Base-by-base conservation (phyloP, 2,329 filamentous ascomycete species). In the Decorospora gaudefroyi region DNA sequence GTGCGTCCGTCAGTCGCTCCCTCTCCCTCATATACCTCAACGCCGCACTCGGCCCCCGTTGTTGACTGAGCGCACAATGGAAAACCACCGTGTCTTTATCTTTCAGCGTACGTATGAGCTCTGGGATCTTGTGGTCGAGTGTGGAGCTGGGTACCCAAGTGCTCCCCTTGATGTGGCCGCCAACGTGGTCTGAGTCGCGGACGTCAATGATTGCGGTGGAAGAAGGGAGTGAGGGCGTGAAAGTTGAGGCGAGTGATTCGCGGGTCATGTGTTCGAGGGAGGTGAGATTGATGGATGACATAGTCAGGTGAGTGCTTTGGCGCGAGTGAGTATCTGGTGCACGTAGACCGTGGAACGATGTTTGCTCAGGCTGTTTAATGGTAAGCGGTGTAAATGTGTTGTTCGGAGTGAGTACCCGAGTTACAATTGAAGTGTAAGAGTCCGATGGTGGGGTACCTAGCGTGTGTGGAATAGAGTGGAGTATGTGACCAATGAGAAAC, bases 41-140 rank as follows among this genome's bases (percentile, higher is more conserved):
- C 3, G 93, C 93, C 3, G 92, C 90, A 36, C 81, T 81, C 0
- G 93, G 93, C 0, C 93, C 93, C 1, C 93, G 80, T 73, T 96
- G 87, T 75, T 97, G 93, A 57, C 87, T 92, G 42, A 97, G 76
- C 12, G 88, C 87, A 72, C 93, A 99, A 74, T 99, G 93, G 70
- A 99, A 99, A 1, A 99, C 82, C 10, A 99, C 90, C 8, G 80
- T 86, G 42, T 93, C 82, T 70, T 90, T 90, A 64, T 86, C 83
- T 54, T 83, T 76, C 33, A 96, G 80, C 29, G 80, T 84, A 43
- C 89, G 83, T 9, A 95, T 78, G n/a, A 99, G 82, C 52, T 90
- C 88, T 0, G 91, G 87, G 70, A 93, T 82, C 56, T 80, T 83
- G 65, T 82, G 81, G 61, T 95, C 88, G 34, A 97, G 80, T 12